Percentiles rank a stretch among this genome's conserved stretches.
Conservation (phyloP, 768 basidiomycete genomes). For the Lyophyllum semitale region DNA sequence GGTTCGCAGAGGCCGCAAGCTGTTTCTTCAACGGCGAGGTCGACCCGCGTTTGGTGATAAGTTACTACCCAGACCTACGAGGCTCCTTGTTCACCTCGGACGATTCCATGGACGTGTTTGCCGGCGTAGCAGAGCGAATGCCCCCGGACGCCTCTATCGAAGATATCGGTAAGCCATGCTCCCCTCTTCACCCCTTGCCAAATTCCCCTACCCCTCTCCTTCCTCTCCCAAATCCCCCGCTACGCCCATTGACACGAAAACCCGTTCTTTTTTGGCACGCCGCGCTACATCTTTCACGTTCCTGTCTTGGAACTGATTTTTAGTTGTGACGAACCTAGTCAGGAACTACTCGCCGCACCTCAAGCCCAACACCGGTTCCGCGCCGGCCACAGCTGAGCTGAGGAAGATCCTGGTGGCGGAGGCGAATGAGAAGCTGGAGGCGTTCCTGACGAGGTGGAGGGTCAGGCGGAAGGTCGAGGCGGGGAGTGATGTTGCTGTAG, state of each 20-base stretch:
- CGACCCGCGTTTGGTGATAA: conserved; percentile 82
- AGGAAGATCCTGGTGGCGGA: conserved; percentile 60
- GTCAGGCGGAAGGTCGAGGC: conserved; percentile 42
- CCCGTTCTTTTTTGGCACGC: conserved; percentile 23
- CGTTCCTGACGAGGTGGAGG: conserved; percentile 65
- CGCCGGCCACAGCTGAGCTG: conserved; percentile 73
- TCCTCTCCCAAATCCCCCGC: conserved; percentile 14
- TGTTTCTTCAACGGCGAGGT: conserved; percentile 77
- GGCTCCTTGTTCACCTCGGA: conserved; percentile 57
- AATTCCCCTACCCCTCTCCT: conserved; percentile 7
- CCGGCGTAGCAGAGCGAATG: conserved; percentile 75
- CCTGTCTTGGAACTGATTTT: conserved; percentile 68
- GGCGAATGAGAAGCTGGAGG: conserved; percentile 76
- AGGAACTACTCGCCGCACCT: conserved; percentile 91
- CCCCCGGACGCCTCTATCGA: conserved; percentile 70
- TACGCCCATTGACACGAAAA: conserved; percentile 28
- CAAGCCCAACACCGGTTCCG: conserved; percentile 62
- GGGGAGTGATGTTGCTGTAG: conserved; percentile 13
- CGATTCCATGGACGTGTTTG: conserved; percentile 69
- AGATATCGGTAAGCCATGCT: conserved; percentile 76
- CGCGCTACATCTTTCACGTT: conserved; percentile 32
- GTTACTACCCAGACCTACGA: conserved; percentile 78
- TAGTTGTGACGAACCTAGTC: conserved; percentile 89
- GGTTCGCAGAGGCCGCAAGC: conserved; percentile 81
- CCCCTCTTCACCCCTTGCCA: conserved; percentile 10